Base-by-base conservation (phyloP, 225 moss, liverwort and hornwort species). In the Marchantia paleacea region DNA sequence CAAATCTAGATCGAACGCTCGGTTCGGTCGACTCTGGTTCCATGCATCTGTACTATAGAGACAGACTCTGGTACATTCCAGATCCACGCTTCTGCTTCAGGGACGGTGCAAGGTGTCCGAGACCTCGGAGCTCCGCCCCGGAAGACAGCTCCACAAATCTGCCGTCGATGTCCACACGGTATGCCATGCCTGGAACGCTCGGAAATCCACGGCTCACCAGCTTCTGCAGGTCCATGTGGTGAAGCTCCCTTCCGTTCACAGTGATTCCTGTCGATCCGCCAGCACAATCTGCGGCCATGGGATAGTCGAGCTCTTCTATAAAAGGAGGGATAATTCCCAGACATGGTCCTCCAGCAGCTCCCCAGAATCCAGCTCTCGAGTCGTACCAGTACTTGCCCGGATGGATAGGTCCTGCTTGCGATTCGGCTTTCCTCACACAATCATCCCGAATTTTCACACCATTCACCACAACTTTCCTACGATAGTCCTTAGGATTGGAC, bases 351-450 rank as follows among this genome's bases (percentile, higher is more conserved):
- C 61, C 11, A 4, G 73, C 73, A 63, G 62, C 52, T 10, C 73
- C 80, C 80, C 80, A 80, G 29, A 74, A 80, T 1, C 80, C 64
- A 26, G 80, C 80, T 24, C 29, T 72, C 16, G 48, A 9, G 51
- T 80, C 80, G 52, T 80, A 80, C 80, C 80, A 80, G 63, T 64
- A 80, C 8, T 51, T 74, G 9, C 80, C 80, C 6, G 80, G 80
- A 52, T 80, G 73, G 25, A 80, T 80, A 49, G 80, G 80, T 50
- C 80, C 80, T 50, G 73, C 80, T 22, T 10, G 28, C 14, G 61
- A 63, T 52, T 80, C 80, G 49, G 80, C 80, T 26, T 61, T 50
- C 47, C 64, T 72, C 28, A 80, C 80, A 29, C 49, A 49, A 11
- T 26, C 52, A 64, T 80, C 80, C 7, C 48, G 47, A 0, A 80